Percentiles rank a stretch among this genome's conserved stretches.
Evolutionary conservation across 108 stramenopile species (phyloP).

Genomic region (Aureococcus anophagefferens): DNA sequence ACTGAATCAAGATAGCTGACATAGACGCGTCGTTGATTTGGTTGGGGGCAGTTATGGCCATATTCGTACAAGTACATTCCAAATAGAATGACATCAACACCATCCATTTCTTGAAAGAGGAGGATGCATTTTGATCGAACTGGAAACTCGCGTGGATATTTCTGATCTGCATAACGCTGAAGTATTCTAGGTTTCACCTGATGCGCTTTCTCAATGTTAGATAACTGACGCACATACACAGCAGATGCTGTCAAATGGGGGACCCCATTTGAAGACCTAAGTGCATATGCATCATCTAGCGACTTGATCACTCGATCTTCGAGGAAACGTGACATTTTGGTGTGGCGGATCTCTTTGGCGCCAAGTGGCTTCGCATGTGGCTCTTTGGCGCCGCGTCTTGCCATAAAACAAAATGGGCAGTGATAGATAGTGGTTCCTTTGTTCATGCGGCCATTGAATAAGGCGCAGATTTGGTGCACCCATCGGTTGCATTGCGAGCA

Average conservation of each 20-base stretch:
- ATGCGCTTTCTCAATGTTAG: neutral
- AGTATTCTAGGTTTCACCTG: slow-evolving; percentile 38
- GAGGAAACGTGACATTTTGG: neutral
- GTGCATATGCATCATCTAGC: no score
- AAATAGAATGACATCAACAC: slow-evolving; percentile 87
- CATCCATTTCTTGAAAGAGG: slow-evolving; percentile 84
- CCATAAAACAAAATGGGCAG: slow-evolving; percentile 57
- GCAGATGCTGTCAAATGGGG: no score
- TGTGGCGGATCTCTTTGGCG: neutral
- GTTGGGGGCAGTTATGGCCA: slow-evolving; percentile 76
- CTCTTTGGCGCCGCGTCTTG: slow-evolving; percentile 9
- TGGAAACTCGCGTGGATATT: slow-evolving; percentile 71
- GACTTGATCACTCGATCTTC: neutral
- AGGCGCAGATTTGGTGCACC: slow-evolving; percentile 86
- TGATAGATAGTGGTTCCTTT: slow-evolving; percentile 35
- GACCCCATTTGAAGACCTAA: no score
- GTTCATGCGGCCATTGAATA: slow-evolving; percentile 70
- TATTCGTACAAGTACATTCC: slow-evolving; percentile 96
- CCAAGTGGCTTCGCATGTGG: neutral
- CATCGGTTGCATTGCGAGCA: slow-evolving; percentile 77
- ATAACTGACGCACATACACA: neutral
- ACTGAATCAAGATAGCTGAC: slow-evolving; percentile 94
- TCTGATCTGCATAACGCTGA: slow-evolving; percentile 73
- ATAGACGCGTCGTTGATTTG: slow-evolving; percentile 84
- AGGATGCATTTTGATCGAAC: slow-evolving; percentile 75